Percentiles rank a stretch among this genome's conserved stretches.
Conservation (phyloP, 495 filamentous ascomycete species). For the Margaritispora aquatica region DNA sequence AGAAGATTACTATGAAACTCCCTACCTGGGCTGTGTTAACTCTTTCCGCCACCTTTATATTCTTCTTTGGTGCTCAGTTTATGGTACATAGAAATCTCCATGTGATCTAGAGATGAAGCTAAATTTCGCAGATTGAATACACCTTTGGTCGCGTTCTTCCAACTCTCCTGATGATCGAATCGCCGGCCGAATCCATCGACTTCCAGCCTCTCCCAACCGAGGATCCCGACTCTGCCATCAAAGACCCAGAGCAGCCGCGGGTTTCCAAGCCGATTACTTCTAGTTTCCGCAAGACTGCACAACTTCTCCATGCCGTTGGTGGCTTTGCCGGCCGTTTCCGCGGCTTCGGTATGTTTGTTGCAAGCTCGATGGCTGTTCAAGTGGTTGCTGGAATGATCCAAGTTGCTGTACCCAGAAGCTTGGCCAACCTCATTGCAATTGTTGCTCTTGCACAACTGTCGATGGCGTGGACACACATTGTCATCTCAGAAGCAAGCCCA, state of each 20-base stretch:
- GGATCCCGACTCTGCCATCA: constrained; percentile 15
- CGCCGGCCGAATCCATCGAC: constrained; percentile 15
- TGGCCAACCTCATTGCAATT: constrained; percentile 10
- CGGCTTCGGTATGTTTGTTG: constrained; percentile 14
- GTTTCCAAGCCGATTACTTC: constrained; percentile 16
- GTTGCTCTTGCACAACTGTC: constrained; percentile 18
- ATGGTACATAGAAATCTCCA: constrained; percentile 1
- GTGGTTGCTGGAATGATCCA: constrained; percentile 2
- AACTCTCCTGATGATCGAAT: constrained; percentile 25
- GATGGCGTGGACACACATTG: constrained; percentile 23
- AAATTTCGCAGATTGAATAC: constrained; percentile 19
- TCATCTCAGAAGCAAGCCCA: constrained; percentile 23
- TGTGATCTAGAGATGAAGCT: neutral
- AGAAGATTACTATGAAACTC: neutral
- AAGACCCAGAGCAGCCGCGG: constrained; percentile 9
- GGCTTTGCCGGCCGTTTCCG: constrained; percentile 20
- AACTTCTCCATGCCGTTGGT: constrained; percentile 16
- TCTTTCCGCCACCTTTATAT: constrained; percentile 2
- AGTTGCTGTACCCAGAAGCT: neutral
- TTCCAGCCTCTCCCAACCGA: constrained; percentile 23
- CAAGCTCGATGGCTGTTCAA: neutral
- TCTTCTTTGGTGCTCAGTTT: constrained; percentile 3
- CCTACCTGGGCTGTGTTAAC: constrained; percentile 16
- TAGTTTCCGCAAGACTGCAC: constrained; percentile 14
- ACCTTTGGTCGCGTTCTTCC: constrained; percentile 21